phyloP scores from a whole-genome alignment of 306 rosid genomes.

The Inga oerstediana region DNA sequence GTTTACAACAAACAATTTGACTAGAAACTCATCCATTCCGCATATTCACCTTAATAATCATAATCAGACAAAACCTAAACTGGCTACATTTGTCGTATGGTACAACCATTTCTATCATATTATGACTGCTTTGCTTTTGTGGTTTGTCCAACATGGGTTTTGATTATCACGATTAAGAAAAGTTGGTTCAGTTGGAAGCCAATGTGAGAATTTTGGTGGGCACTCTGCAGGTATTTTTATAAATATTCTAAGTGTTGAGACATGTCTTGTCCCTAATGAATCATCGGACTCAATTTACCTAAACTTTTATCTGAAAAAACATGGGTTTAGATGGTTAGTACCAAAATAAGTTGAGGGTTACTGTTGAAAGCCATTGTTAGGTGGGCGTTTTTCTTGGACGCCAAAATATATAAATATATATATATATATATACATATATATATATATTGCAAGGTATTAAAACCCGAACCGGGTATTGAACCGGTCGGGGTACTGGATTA shows the following conservation, averaged over 20 bases:
- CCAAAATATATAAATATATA: too few species aligned
- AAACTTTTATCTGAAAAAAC: too few species aligned
- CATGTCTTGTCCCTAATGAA: too few species aligned
- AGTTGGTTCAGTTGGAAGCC: too few species aligned
- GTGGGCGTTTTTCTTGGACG: not conserved
- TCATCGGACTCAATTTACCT: too few species aligned
- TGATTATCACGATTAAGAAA: too few species aligned
- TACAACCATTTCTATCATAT: not conserved
- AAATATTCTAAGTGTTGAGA: too few species aligned
- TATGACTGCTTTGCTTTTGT: not conserved
- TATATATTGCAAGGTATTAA: too few species aligned
- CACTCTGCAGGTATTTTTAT: accelerated
- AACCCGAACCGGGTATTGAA: too few species aligned
- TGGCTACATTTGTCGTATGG: not conserved
- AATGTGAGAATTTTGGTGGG: too few species aligned
- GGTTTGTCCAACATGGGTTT: not conserved
- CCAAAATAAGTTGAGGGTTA: not conserved
- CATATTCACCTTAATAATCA: not conserved
- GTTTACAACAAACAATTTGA: not conserved
- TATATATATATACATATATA: too few species aligned
- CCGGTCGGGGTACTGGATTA: too few species aligned
- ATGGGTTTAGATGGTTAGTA: not conserved
- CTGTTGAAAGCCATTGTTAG: not conserved
- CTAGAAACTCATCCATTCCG: not conserved
- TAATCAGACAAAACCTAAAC: not conserved